A percentile compares a stretch with the other conserved stretches of the same genome.
These are phyloP conservation scores for Flammula alnicola DNA, from an alignment of 1,284 basidiomycete genomes.

Conservation along the genomic window DNA sequence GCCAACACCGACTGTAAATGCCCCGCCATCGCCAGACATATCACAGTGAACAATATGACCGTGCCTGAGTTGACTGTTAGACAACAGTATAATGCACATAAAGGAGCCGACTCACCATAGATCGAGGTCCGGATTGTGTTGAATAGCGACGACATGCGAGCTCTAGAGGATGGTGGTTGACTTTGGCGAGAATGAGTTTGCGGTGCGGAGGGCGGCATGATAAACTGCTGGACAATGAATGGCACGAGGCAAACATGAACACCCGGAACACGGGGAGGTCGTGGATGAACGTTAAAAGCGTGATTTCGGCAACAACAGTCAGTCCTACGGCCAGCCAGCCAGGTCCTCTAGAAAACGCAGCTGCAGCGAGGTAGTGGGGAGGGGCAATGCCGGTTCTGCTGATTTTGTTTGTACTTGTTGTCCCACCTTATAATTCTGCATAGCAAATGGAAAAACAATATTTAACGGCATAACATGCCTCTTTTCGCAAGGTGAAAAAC, in stretches of 20 bases:
- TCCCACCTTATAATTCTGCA: too few species aligned
- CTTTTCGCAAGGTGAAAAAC: too few species aligned
- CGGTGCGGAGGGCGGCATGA: slow-evolving; percentile 41
- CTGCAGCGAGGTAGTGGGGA: slow-evolving; percentile 28
- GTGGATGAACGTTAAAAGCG: slow-evolving; percentile 10
- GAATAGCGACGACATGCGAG: slow-evolving; percentile 57
- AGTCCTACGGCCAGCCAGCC: slow-evolving; percentile 14
- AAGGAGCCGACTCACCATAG: slow-evolving; percentile 51
- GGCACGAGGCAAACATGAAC: slow-evolving; percentile 47
- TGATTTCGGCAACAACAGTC: too few species aligned
- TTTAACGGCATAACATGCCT: too few species aligned
- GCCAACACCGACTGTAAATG: slow-evolving; percentile 73
- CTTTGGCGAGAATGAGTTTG: slow-evolving; percentile 30
- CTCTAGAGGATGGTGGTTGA: slow-evolving; percentile 32
- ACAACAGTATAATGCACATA: slow-evolving; percentile 5
- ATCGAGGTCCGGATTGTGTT: slow-evolving; percentile 65
- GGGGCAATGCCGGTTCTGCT: too few species aligned
- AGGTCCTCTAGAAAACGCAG: slow-evolving; percentile 24
- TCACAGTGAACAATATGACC: slow-evolving; percentile 71
- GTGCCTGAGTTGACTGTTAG: slow-evolving; percentile 45
- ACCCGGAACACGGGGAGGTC: slow-evolving; percentile 12
- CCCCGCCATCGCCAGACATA: slow-evolving; percentile 75
- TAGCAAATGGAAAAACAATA: too few species aligned
- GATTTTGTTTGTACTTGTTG: too few species aligned
- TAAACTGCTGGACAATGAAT: slow-evolving; percentile 40